Evolutionary conservation across 2,329 filamentous ascomycete species (phyloP).

Genomic region (Trichoderma cornu-damae): DNA sequence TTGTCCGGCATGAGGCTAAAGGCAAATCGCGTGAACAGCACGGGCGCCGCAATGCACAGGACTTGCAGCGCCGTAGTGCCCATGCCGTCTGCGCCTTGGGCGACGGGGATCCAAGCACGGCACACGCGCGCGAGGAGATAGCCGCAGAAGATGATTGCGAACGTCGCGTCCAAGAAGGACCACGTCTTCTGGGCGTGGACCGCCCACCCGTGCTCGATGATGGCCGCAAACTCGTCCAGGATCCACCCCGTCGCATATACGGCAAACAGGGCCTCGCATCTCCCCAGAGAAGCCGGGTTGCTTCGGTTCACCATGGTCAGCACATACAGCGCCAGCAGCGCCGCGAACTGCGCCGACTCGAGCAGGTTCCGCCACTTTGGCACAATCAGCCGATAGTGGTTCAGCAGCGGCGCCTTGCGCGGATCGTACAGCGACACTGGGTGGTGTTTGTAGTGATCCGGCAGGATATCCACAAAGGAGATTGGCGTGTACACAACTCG

Average conservation of each 20-base stretch:
- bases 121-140: constrained; percentile 59
- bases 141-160: constrained; percentile 55
- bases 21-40: constrained; percentile 64
- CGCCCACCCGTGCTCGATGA: constrained; percentile 60
- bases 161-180: constrained; percentile 70
- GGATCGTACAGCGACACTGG: constrained; percentile 67
- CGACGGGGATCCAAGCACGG: constrained; percentile 44
- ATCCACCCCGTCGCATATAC: constrained; percentile 64
- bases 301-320: constrained; percentile 58
- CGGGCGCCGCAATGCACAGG: constrained; percentile 60
- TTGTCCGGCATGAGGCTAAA: constrained; percentile 72
- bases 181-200: constrained; percentile 71
- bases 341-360: constrained; percentile 60
- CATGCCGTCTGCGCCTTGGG: constrained; percentile 27
- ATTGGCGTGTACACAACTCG: constrained; percentile 65
- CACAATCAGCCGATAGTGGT: constrained; percentile 68
- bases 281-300: constrained; percentile 36
- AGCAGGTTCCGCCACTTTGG: constrained; percentile 62
- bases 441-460: constrained; percentile 67
- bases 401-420: constrained; percentile 58
- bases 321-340: constrained; percentile 58
- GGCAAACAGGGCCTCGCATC: constrained; percentile 55
- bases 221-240: constrained; percentile 59
- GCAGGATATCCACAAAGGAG: constrained; percentile 66
- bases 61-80: constrained; percentile 53